Conservation (phyloP, 1,284 basidiomycete species). For the Cryptococcus depauperatus region DNA sequence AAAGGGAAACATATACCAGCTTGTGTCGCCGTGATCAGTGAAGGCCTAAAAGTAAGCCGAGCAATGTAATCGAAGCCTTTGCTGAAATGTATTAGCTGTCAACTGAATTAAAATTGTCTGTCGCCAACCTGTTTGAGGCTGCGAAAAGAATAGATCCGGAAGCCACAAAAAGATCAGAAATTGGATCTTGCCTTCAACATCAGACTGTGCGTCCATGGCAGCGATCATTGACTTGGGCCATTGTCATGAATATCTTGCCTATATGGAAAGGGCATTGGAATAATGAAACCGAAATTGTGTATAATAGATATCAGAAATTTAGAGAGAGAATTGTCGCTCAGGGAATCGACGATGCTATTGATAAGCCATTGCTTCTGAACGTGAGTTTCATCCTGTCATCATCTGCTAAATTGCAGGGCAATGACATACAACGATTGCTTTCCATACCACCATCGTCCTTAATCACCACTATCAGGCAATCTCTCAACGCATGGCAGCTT, state of each 20-base stretch:
- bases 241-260: constrained; percentile 61
- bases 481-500: constrained; percentile 73
- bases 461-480: constrained; percentile 57
- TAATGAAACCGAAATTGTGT: constrained; percentile 48
- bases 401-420: constrained; percentile 53
- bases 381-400: constrained; percentile 48
- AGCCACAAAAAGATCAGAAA: constrained; percentile 44
- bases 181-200: constrained; percentile 29
- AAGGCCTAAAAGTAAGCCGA: constrained; percentile 59
- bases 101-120: constrained; percentile 66
- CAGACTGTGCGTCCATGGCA: constrained; percentile 51
- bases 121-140: constrained; percentile 61
- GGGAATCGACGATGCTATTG: constrained; percentile 55
- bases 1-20: constrained; percentile 58
- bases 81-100: constrained; percentile 51
- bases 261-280: constrained; percentile 51
- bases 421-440: constrained; percentile 55
- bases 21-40: constrained; percentile 64
- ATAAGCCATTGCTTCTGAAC: constrained; percentile 64
- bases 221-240: constrained; percentile 62
- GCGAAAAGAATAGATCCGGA: constrained; percentile 50
- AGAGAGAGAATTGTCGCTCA: constrained; percentile 56
- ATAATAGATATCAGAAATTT: constrained; percentile 62
- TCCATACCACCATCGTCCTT: constrained; percentile 58
- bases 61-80: background rate